These are phyloP conservation scores for Geosmithia morbida DNA, from an alignment of 2,329 filamentous ascomycete species.

Conservation along the genomic window DNA sequence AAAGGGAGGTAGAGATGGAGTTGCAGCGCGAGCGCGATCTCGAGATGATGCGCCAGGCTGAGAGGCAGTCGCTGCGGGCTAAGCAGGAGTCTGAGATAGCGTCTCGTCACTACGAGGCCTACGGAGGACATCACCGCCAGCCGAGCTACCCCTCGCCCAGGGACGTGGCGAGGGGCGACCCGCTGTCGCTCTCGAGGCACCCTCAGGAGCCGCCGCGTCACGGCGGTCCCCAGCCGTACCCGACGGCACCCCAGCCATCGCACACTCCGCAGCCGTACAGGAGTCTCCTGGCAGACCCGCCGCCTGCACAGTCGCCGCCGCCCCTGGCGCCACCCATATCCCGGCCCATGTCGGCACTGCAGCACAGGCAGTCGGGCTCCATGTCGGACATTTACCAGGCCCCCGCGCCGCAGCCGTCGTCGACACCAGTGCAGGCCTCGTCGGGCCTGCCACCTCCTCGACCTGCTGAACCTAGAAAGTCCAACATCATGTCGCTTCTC, in stretches of 20 bases:
- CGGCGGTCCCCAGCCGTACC: constrained; percentile 14
- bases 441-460: constrained; percentile 14
- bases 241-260: constrained; percentile 1
- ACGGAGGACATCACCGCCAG: constrained; percentile 23
- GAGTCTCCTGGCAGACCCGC: constrained; percentile 22
- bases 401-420: constrained; percentile 4
- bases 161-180: constrained; percentile 25
- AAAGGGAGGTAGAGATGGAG: no score
- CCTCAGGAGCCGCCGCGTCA: constrained; percentile 29
- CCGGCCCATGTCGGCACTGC: constrained; percentile 21
- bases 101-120: constrained; percentile 27
- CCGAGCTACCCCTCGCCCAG: constrained; percentile 4
- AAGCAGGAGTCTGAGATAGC: constrained; percentile 5
- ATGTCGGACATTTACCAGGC: constrained; percentile 14
- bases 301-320: constrained; percentile 22
- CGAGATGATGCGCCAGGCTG: constrained; percentile 11
- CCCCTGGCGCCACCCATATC: constrained; percentile 20
- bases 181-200: constrained; percentile 20
- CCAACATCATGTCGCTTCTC: constrained; percentile 47
- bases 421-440: constrained; percentile 12
- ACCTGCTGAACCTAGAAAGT: constrained; percentile 35
- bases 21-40: constrained; percentile 14
- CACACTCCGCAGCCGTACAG: constrained; percentile 14
- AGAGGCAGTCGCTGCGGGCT: constrained; percentile 8
- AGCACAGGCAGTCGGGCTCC: constrained; percentile 15